Evolutionary conservation across 23 red algal genomes (phyloP), one percentile per base, ranked within the genome.

Genomic region (Gracilaria gracilis): DNA sequence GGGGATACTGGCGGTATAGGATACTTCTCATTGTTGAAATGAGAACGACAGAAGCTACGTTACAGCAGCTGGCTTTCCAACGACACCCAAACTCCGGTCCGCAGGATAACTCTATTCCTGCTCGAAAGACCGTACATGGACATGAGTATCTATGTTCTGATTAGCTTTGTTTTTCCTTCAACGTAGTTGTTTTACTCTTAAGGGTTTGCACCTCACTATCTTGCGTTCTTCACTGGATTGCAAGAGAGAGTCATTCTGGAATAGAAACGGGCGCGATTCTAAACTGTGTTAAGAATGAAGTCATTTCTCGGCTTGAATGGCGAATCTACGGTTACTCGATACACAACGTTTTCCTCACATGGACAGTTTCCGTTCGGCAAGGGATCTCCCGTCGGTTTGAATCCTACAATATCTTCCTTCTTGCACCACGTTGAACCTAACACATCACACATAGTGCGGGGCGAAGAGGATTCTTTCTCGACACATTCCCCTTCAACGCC

Each of bases 371-470:
- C 84, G 51, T 88, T 88, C 17, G 65, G 65, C 40, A 88, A 67
- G 14, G 37, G 23, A 28, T 70, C 84, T n/a, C 71, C 71, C 16
- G 28, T 77, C 16, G 50, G 36, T 24, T 55, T 75, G 55, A 58
- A 88, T 50, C 61, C 48, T 3, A 50, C 69, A 19, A 77, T 76
- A 4, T 76, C 84, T 15, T 74, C 84, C 67, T 88, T 80, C 15
- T 32, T 69, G 47, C 88, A 91, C 88, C 72, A 80, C 23, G 40
- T 24, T 27, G 46, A 32, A 31, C 88, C 88, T 32, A 91, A 21
- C n/a, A 91, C 57, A 57, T 91, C 88, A 70, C 88, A 91, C 88
- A 61, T 65, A 42, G 66, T 61, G 14, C 51, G 53, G 20, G 88
- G 76, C 17, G 72, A 42, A 9, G 72, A 34, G 11, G 29, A 34